These are phyloP conservation scores for Trichophyton simii DNA, from an alignment of 2,329 filamentous ascomycete species.

Conservation along the genomic window DNA sequence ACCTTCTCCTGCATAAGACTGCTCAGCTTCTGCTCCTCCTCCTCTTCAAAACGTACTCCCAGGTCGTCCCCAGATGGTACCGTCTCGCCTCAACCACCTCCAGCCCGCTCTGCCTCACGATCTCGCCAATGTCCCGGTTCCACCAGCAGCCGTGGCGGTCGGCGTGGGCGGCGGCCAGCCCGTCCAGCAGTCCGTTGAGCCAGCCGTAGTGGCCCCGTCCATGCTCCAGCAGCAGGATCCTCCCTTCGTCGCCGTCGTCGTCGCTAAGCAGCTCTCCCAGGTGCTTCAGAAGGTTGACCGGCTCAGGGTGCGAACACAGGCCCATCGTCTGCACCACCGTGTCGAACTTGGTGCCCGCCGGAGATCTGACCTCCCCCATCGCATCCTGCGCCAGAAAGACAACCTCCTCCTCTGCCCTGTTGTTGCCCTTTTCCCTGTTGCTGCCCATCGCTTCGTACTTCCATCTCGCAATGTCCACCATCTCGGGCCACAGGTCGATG, in stretches of 20 bases:
- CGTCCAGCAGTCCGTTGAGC: slow-evolving; percentile 37
- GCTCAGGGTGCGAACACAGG: slow-evolving; percentile 36
- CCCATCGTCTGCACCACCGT: slow-evolving; percentile 41
- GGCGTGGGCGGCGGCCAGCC: slow-evolving; percentile 36
- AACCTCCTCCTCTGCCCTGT: slow-evolving; percentile 8
- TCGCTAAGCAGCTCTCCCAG: slow-evolving; percentile 23
- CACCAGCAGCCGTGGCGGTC: slow-evolving; percentile 42
- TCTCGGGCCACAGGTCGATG: slow-evolving; percentile 37
- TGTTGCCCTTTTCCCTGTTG: background rate
- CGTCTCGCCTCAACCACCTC: slow-evolving; percentile 36
- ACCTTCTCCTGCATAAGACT: too few relatives aligned
- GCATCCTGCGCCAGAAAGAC: slow-evolving; percentile 28
- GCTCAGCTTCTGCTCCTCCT: background rate
- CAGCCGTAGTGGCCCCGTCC: slow-evolving; percentile 36
- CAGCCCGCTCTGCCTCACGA: slow-evolving; percentile 37
- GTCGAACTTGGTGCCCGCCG: slow-evolving; percentile 25
- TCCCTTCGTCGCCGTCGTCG: slow-evolving; percentile 25
- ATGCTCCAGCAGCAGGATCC: slow-evolving; percentile 39
- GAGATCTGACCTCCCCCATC: slow-evolving; percentile 4
- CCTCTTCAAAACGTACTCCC: slow-evolving; percentile 29
- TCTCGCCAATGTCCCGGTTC: slow-evolving; percentile 39
- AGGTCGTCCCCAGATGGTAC: slow-evolving; percentile 39
- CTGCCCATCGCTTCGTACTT: slow-evolving; percentile 29
- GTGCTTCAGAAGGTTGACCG: slow-evolving; percentile 31
- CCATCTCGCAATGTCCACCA: slow-evolving; percentile 34